phyloP scores from a whole-genome alignment of 345 rosid genomes.

The Lagerstroemia speciosa region DNA sequence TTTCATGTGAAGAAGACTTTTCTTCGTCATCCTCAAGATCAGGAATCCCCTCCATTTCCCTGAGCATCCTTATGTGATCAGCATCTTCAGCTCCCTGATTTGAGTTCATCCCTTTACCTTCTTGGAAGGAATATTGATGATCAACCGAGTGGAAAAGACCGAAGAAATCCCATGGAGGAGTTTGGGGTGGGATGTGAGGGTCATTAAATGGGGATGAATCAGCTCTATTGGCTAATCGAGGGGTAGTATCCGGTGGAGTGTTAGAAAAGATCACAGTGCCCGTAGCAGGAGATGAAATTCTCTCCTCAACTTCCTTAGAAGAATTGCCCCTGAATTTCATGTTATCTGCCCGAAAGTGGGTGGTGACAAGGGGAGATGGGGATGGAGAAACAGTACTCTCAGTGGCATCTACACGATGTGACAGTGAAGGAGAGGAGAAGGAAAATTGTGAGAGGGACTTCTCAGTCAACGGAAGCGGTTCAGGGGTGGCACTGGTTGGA shows the following conservation, averaged over 20 bases:
- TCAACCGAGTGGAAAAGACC: conserved; percentile 62
- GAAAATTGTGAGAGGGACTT: conserved; percentile 61
- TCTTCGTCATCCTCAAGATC: conserved; percentile 70
- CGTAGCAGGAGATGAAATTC: conserved; percentile 38
- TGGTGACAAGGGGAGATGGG: conserved; percentile 42
- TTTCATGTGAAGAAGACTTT: conserved; percentile 40
- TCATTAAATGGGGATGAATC: conserved; percentile 38
- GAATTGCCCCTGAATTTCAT: conserved; percentile 62
- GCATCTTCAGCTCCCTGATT: conserved; percentile 32
- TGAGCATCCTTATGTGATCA: conserved; percentile 42
- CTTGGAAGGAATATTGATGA: conserved; percentile 46
- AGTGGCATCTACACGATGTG: conserved; percentile 42
- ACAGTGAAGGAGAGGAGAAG: conserved; percentile 52
- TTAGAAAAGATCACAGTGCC: conserved; percentile 60
- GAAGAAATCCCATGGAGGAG: conserved; percentile 88
- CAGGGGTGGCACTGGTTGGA: conserved; percentile 71
- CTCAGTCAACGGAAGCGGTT: conserved; percentile 53
- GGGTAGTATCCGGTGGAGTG: conserved; percentile 32
- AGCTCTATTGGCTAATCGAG: conserved; percentile 35
- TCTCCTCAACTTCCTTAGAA: conserved; percentile 63
- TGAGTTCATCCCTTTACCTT: conserved; percentile 22
- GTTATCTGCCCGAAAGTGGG: conserved; percentile 47
- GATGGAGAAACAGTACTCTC: conserved; percentile 54
- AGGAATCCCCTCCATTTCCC: conserved; percentile 63
- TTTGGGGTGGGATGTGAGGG: conserved; percentile 43